Percentiles rank a stretch among this genome's conserved stretches.
Conservation (phyloP, 192 early-diverging fungal genomes). For the Dimargaris verticillata region DNA sequence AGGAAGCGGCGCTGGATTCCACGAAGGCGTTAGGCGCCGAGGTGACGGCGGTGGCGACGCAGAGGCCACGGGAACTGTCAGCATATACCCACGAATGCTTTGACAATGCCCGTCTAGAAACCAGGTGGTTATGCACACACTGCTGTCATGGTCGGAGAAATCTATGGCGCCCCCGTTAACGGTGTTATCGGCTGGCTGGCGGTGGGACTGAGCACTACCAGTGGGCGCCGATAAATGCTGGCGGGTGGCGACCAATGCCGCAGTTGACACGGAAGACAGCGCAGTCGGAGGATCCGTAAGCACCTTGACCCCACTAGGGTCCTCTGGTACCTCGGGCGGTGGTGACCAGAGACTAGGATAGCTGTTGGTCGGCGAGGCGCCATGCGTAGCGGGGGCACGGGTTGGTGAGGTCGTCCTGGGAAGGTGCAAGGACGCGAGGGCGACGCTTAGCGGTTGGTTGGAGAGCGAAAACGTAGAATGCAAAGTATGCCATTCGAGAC, state of each 20-base stretch:
- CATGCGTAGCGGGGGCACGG: no score
- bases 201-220: no score
- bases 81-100: neutral
- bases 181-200: no score
- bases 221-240: neutral
- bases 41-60: constrained; percentile 11
- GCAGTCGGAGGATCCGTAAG: neutral
- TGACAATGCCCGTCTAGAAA: neutral
- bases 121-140: neutral
- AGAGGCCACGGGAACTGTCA: neutral
- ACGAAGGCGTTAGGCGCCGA: neutral
- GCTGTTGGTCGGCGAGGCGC: neutral
- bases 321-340: neutral
- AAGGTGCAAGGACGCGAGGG: neutral
- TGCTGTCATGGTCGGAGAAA: neutral
- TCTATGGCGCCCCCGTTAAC: neutral
- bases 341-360: neutral
- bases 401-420: no score
- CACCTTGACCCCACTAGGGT: neutral
- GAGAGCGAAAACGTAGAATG: neutral
- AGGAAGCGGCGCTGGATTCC: neutral
- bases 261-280: neutral
- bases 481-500: neutral
- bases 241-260: neutral
- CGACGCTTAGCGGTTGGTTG: neutral